A percentile compares a stretch with the other conserved stretches of the same genome.
phyloP scores from a whole-genome alignment of 257 asterid species.

The Solanum chmielewskii region DNA sequence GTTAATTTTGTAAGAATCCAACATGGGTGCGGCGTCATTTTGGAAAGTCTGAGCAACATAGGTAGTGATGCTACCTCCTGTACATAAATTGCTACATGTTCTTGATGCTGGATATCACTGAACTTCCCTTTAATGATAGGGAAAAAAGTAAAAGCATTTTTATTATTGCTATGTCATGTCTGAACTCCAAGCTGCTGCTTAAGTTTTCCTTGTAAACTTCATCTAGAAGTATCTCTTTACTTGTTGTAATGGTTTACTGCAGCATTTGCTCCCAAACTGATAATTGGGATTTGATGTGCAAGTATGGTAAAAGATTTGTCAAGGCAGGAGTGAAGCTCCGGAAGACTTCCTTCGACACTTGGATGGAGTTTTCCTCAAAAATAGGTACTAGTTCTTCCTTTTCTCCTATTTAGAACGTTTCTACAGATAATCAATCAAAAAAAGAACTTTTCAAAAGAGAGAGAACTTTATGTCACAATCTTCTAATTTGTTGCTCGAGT shows the following conservation, averaged over 20 bases:
- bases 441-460: neutral
- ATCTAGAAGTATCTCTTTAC: neutral
- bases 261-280: slow-evolving; percentile 59
- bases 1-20: neutral
- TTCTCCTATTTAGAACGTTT: neutral
- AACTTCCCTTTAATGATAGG: neutral
- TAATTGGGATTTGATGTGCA: slow-evolving; percentile 65
- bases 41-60: neutral
- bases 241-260: slow-evolving; percentile 18
- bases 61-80: neutral
- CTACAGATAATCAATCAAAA: neutral
- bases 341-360: slow-evolving; percentile 51
- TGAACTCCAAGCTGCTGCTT: neutral
- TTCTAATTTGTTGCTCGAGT: neutral
- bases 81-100: neutral
- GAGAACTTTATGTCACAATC: neutral
- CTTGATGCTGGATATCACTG: neutral
- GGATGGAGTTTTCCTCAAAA: slow-evolving; percentile 88
- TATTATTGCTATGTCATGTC: neutral
- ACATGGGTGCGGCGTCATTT: neutral
- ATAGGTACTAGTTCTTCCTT: slow-evolving; percentile 33
- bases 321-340: slow-evolving; percentile 62
- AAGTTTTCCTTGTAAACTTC: neutral
- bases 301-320: slow-evolving; percentile 58
- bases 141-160: neutral